Base-by-base conservation (phyloP, 2,329 filamentous ascomycete genomes). In the Talaromyces funiculosus region DNA sequence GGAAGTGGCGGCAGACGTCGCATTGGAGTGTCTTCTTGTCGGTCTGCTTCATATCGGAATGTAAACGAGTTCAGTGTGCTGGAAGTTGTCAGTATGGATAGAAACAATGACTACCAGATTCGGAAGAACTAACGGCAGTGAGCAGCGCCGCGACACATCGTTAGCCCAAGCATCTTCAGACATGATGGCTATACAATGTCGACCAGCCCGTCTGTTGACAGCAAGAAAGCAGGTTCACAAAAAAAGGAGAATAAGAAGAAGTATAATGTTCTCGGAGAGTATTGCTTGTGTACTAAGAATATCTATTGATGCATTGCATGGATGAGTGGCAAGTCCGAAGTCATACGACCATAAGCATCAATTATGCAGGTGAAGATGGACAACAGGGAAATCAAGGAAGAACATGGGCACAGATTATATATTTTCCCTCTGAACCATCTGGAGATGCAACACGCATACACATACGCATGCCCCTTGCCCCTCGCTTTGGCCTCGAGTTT, bases 1-100 rank as follows among this genome's bases (percentile, higher is more conserved):
- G 73, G 73, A 3, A 75, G 68, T 49, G 73, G 73, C 59, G 73
- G 73, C 45, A 75, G 61, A 29, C 71, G 71, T 53, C 73, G 72
- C 62, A 73, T 72, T 33, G 73, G 71, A 14, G 68, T 69, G 58
- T 74, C 70, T 55, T 62, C 58, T 53, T 69, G 63, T 55, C 64
- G 64, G 33, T 65, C 60, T 10, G 63, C 57, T 53, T 64, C 64
- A 54, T 61, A 61, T 20, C 63, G 60, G 40, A 61, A 61, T 26
- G 60, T 66, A 42, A 70, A 65, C 7, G 69, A 67, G 37, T 66
- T 67, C 37, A 72, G 61, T 33, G 62, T 60, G 38, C 69, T 71
- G 35, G 53, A 24, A 31, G 16, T 35, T 16, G 49, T 62, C 22
- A 57, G 55, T 33, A 62, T 26, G 22, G 8, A 12, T 35, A 24